Evolutionary conservation across 345 rosid species (phyloP).

Genomic region (Populus euphratica): DNA sequence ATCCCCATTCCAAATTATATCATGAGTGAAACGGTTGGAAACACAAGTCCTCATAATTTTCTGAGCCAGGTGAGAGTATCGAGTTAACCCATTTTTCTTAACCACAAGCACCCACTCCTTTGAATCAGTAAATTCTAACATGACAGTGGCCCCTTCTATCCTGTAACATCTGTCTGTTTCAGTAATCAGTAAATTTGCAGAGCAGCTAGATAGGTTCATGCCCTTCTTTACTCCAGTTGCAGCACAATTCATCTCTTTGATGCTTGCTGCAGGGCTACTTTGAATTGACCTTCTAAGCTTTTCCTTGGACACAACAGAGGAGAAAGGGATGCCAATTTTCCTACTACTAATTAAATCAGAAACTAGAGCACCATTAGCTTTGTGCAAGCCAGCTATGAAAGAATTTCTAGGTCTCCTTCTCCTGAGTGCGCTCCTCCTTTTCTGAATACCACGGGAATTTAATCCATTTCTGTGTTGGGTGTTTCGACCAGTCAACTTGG

Average conservation of each 20-base stretch:
- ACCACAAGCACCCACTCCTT: constrained; percentile 67
- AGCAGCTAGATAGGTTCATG: constrained; percentile 45
- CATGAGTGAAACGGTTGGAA: constrained; percentile 61
- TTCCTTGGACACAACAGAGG: constrained; percentile 42
- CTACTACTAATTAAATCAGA: constrained; percentile 57
- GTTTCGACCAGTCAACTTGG: constrained; percentile 46
- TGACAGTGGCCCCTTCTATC: constrained; percentile 57
- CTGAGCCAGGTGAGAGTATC: constrained; percentile 45
- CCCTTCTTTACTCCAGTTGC: constrained; percentile 28
- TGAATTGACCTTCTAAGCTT: constrained; percentile 48
- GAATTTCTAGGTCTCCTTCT: constrained; percentile 61
- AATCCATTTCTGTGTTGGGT: constrained; percentile 41
- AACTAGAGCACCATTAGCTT: constrained; percentile 49
- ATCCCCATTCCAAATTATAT: constrained; percentile 64
- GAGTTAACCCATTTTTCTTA: constrained; percentile 49
- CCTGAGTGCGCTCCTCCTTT: constrained; percentile 71
- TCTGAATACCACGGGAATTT: constrained; percentile 60
- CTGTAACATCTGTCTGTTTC: constrained; percentile 67
- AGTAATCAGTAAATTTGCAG: constrained; percentile 53
- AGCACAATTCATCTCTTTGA: constrained; percentile 34
- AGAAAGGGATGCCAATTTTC: constrained; percentile 49
- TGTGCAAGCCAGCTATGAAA: constrained; percentile 36
- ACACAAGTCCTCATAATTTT: constrained; percentile 61
- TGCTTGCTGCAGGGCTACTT: constrained; percentile 25
- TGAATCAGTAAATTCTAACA: constrained; percentile 52